A percentile compares a stretch with the other conserved stretches of the same genome.
These are phyloP conservation scores for Penicillium simplicissimum DNA, from an alignment of 495 filamentous ascomycete genomes.

Conservation along the genomic window DNA sequence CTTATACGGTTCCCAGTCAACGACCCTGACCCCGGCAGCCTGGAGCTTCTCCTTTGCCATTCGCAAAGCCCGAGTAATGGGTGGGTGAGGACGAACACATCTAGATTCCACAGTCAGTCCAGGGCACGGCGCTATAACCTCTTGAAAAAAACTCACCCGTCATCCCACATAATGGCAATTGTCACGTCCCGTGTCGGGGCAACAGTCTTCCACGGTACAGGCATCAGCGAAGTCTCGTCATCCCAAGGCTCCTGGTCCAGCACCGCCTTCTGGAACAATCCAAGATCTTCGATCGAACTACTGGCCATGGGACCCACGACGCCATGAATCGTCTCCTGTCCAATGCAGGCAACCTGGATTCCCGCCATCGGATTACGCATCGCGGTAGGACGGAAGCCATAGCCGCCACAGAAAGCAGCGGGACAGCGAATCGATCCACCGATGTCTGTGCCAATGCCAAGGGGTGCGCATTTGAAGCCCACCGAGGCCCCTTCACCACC, in stretches of 20 bases:
- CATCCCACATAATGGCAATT: slow-evolving; percentile 69
- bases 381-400: slow-evolving; percentile 57
- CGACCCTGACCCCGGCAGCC: slow-evolving; percentile 53
- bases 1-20: slow-evolving; percentile 67
- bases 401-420: slow-evolving; percentile 58
- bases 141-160: slow-evolving; percentile 42
- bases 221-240: slow-evolving; percentile 56
- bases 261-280: slow-evolving; percentile 62
- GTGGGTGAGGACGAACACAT: slow-evolving; percentile 64
- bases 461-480: slow-evolving; percentile 57
- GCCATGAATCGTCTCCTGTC: slow-evolving; percentile 60
- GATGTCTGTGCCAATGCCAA: slow-evolving; percentile 69
- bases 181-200: slow-evolving; percentile 51
- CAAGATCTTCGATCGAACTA: slow-evolving; percentile 60
- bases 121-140: not conserved
- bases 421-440: slow-evolving; percentile 65
- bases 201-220: slow-evolving; percentile 58
- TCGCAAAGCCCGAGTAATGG: slow-evolving; percentile 60
- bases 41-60: slow-evolving; percentile 56
- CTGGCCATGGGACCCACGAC: slow-evolving; percentile 63
- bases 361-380: slow-evolving; percentile 53
- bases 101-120: slow-evolving; percentile 1
- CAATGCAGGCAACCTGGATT: slow-evolving; percentile 47
- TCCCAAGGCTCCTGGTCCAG: slow-evolving; percentile 63
- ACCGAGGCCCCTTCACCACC: slow-evolving; percentile 70